Base-by-base conservation (phyloP, 768 basidiomycete genomes). In the Daedalea quercina region DNA sequence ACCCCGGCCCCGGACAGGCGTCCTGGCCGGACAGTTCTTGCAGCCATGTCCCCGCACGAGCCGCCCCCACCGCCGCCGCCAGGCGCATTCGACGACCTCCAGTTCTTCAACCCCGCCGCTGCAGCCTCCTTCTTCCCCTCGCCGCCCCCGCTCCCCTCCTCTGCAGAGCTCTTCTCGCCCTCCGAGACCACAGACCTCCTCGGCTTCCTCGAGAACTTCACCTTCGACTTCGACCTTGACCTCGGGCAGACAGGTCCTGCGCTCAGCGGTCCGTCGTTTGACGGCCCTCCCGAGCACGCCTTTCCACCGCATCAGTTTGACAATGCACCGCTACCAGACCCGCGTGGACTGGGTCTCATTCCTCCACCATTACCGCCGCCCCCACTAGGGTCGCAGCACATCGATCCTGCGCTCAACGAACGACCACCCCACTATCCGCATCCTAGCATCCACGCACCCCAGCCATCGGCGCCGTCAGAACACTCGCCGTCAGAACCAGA, bases 201-300 rank as follows among this genome's bases (percentile, higher is more conserved):
- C 55, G 84, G 85, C 52, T 92, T 92, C 65, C 80, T 92, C 65
- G 88, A 91, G 69, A 84, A 83, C 67, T 88, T 90, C 62, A 77
- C 74, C 61, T 84, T 82, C 81, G 84, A 87, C 51, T 72, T 81
- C 54, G 74, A 76, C 24, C 57, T 73, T 1, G 75, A 61, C 22
- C 53, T 57, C 43, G 37, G 37, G 3, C 55, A 56, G 53, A 55
- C 52, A 25, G 45, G 59, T 20, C 26, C 35, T 35, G n/a, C 22
- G 45, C 22, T 19, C 40, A 31, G 19, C 47, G 7, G n/a, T 52
- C n/a, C 34, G 44, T 33, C 43, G 20, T 25, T n/a, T 47, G 24
- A 17, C 60, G 59, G 31, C 23, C 58, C 33, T 15, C 47, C 31
- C 19, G 45, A 24, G 15, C 25, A 6, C 34, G 13, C 19, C 20